Evolutionary conservation across 345 rosid genomes (phyloP).

Genomic region (Limnanthes douglasii): DNA sequence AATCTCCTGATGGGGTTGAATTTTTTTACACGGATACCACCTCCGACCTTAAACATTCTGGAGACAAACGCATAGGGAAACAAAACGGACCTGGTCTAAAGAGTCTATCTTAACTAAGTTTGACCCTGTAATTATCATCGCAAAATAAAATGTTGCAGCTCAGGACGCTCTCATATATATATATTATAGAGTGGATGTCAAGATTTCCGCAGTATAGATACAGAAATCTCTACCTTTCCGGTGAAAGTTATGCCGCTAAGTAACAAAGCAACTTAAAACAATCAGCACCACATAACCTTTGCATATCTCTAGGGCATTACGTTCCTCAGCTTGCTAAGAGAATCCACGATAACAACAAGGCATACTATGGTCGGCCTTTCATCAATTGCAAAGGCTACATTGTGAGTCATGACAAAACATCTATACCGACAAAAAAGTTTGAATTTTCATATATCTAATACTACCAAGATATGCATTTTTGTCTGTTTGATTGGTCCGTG

Average conservation of each 20-base stretch:
- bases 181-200: conserved; percentile 49
- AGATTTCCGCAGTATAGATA: conserved; percentile 55
- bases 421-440: too few species aligned
- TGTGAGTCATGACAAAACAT: conserved; percentile 20
- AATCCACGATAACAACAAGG: conserved; percentile 31
- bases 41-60: conserved; percentile 39
- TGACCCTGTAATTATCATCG: too few species aligned
- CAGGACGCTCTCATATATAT: conserved; percentile 44
- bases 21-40: conserved; percentile 61
- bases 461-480: too few species aligned
- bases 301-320: conserved; percentile 33
- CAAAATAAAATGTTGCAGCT: too few species aligned
- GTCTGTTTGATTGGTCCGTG: too few species aligned
- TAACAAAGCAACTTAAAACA: not conserved
- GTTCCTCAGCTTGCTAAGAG: conserved; percentile 64
- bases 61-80: conserved; percentile 47
- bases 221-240: conserved; percentile 50
- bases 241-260: conserved; percentile 65
- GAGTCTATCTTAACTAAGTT: too few species aligned
- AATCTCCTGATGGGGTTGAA: conserved; percentile 76
- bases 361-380: conserved; percentile 13
- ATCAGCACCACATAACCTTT: too few species aligned
- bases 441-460: too few species aligned
- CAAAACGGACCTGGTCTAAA: too few species aligned
- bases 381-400: conserved; percentile 58